Evolutionary conservation across 2,329 filamentous ascomycete genomes (phyloP), one percentile per base, ranked within the genome.

Genomic region (Teratosphaeria destructans): DNA sequence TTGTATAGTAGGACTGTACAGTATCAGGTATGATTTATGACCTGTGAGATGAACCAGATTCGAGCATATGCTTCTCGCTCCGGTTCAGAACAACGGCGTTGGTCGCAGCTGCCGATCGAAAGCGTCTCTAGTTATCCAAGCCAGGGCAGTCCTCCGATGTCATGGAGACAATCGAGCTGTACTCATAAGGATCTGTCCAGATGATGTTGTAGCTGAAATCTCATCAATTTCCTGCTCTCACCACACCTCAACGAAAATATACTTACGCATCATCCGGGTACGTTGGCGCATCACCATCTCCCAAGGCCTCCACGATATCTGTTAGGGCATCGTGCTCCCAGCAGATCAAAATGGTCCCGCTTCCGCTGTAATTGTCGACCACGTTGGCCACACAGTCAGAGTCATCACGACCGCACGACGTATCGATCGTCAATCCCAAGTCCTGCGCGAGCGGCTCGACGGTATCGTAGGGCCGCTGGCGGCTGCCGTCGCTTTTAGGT

Each of bases 271-370:
- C 63, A 35, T 23, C 72, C 0, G 81, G 81, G 66, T 85, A 85
- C 5, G 70, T 67, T 1, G 78, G 77, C 0, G 79, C 76, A 64
- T 81, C 65, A 7, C 76, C 67, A 58, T 77, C 80, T 0, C 83
- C 84, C 19, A 86, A 68, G 16, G 73, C 71, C 62, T 80, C 64
- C 1, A 76, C 79, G 64, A 86, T 81, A 61, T 82, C 75, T 37
- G 74, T 77, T 55, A 85, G 68, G 16, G 73, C 72, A 57, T 77
- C 73, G 67, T 86, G 83, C 65, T 85, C 79, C 83, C 83, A 85
- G 73, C 82, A 84, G 60, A 86, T 81, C 53, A 86, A 69, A 54
- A 86, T 80, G 63, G 86, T 86, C 1, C 81, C 81, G 0, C 68
- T 60, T 0, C 80, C 79, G 0, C 66, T 59, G 61, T 82, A 84